phyloP scores from a whole-genome alignment of 495 filamentous ascomycete genomes.

The Filosporella fistucella region DNA sequence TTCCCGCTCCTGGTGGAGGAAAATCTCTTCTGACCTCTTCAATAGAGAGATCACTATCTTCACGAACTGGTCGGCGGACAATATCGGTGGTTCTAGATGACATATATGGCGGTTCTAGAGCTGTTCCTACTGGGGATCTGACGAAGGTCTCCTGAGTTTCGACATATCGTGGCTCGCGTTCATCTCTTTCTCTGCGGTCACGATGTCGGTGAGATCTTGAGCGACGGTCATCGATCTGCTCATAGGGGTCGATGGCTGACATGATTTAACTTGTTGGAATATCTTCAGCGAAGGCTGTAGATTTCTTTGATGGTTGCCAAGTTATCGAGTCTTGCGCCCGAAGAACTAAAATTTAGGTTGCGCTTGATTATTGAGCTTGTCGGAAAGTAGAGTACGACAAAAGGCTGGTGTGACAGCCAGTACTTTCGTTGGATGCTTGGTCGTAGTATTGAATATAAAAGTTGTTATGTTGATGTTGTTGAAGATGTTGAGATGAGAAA shows the following conservation, averaged over 20 bases:
- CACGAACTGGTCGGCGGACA: slow-evolving; percentile 45
- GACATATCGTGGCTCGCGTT: slow-evolving; percentile 34
- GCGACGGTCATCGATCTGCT: slow-evolving; percentile 21
- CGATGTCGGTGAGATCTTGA: slow-evolving; percentile 26
- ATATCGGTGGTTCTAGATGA: slow-evolving; percentile 36
- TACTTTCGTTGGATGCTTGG: too few relatives aligned
- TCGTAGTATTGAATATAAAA: too few relatives aligned
- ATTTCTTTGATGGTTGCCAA: too few relatives aligned
- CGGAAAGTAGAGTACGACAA: too few relatives aligned
- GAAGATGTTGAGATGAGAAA: background rate
- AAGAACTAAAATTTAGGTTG: background rate
- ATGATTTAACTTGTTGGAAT: slow-evolving; percentile 4
- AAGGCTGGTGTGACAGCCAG: too few relatives aligned
- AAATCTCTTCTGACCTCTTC: slow-evolving; percentile 68
- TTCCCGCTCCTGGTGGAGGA: slow-evolving; percentile 46
- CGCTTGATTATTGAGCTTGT: too few relatives aligned
- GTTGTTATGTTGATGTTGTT: too few relatives aligned
- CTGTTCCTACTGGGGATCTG: slow-evolving; percentile 7
- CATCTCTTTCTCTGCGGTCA: slow-evolving; percentile 31
- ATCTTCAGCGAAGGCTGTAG: background rate
- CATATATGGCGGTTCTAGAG: slow-evolving; percentile 24
- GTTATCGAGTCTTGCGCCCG: background rate
- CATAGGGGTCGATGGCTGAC: slow-evolving; percentile 17
- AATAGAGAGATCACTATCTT: slow-evolving; percentile 56
- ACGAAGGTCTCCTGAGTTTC: slow-evolving; percentile 46